phyloP scores from a whole-genome alignment of 2,329 filamentous ascomycete genomes.

The Fusarium lateritium region DNA sequence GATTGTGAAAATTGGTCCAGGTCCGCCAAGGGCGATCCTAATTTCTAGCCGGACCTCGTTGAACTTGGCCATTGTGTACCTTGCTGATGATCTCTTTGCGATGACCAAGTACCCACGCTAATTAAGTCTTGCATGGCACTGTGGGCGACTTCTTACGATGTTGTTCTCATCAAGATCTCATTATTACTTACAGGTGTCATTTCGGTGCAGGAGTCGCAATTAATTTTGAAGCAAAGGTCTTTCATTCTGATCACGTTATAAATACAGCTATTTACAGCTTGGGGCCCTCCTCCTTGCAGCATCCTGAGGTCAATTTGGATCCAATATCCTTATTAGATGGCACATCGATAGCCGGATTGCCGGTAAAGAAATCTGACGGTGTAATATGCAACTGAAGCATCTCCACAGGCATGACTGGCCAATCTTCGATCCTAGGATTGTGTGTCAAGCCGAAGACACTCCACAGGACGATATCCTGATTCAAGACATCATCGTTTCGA shows the following conservation, averaged over 20 bases:
- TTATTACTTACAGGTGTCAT: too few species aligned
- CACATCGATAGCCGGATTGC: slow-evolving; percentile 17
- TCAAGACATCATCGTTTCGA: slow-evolving; percentile 21
- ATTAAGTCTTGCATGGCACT: too few species aligned
- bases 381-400: slow-evolving; percentile 25
- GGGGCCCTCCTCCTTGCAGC: slow-evolving; percentile 8
- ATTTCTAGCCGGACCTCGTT: too few species aligned
- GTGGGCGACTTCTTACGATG: too few species aligned
- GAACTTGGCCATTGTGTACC: too few species aligned
- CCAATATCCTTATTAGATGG: slow-evolving; percentile 22
- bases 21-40: neutral
- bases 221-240: too few species aligned
- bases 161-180: too few species aligned
- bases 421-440: slow-evolving; percentile 17
- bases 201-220: too few species aligned
- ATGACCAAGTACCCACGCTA: too few species aligned
- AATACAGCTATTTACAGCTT: slow-evolving; percentile 4
- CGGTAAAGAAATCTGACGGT: slow-evolving; percentile 19
- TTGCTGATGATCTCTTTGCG: too few species aligned
- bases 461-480: slow-evolving; percentile 26
- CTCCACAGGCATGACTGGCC: slow-evolving; percentile 25
- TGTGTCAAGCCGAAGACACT: slow-evolving; percentile 24
- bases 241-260: neutral
- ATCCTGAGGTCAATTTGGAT: slow-evolving; percentile 15
- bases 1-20: too few species aligned